Base-by-base conservation (phyloP, 371 early-diverging fungal genomes). In the Mucor lusitanicus region DNA sequence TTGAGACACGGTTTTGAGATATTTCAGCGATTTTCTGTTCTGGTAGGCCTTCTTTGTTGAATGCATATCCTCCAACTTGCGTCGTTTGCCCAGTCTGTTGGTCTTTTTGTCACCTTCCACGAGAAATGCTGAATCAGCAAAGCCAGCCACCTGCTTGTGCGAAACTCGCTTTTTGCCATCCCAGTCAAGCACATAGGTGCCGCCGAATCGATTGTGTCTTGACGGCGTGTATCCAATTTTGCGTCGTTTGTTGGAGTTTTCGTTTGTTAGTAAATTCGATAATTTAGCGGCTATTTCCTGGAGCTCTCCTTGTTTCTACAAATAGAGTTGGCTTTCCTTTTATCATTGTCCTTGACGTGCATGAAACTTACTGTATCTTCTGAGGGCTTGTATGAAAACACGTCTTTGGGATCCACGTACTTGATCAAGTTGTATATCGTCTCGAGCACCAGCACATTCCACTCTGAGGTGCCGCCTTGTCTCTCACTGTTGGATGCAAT, bases 371-470 rank as follows among this genome's bases (percentile, higher is more conserved):
- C 69, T 12, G 17, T 5, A 25, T 40, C 50, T 11, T 42, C 32
- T 17, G 56, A 2, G n/a, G 55, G 33, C 27, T 46, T 25, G 27
- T 64, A 63, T 9, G 56, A 30, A 33, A 80, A 74, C 8, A 88
- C 72, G 6, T 81, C 81, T 12, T 79, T 83, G 7, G 89, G 81
- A 33, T 80, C 77, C 7, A 86, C 77, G 15, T 84, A 75, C 12
- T 76, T 42, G 42, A 90, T 80, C 5, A 93, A 59, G 61, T 88
- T 77, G 67, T 85, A 90, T 9, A 90, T 63, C 0, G 88, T 86
- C 63, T 93, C 92, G 57, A 90, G 68, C 1, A 89, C 76, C 13
- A 88, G 73, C 5, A 86, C 68, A 64, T 91, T 93, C 85, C 87
- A 91, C 44, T 88, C 90, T 17, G 81, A 50, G 17, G 77, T 82